A percentile compares a stretch with the other conserved stretches of the same genome.
Conservation (phyloP, 2,329 filamentous ascomycete genomes). For the Claviceps sp. region DNA sequence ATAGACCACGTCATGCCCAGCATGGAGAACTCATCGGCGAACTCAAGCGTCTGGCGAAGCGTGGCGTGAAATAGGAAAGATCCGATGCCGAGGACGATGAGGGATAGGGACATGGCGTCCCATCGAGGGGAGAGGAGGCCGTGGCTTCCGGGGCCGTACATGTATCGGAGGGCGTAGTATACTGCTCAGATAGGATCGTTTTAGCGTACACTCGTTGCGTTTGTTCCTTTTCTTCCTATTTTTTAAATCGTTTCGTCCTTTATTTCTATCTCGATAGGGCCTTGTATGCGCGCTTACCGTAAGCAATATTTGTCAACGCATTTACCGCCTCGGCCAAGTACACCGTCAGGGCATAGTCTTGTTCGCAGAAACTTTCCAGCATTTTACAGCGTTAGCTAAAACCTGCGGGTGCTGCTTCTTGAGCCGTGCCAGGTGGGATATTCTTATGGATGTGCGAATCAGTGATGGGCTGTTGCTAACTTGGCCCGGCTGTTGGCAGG, state of each 20-base stretch:
- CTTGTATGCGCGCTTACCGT: too few relatives aligned
- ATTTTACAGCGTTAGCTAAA: neutral
- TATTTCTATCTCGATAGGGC: too few relatives aligned
- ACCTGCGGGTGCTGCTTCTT: too few relatives aligned
- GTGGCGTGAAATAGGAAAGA: conserved; percentile 32
- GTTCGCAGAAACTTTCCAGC: conserved; percentile 22
- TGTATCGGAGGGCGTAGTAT: conserved; percentile 26
- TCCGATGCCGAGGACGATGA: conserved; percentile 27
- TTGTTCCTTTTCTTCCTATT: too few relatives aligned
- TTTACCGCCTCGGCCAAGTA: conserved; percentile 32
- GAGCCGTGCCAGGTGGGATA: too few relatives aligned
- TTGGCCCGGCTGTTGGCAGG: conserved; percentile 26
- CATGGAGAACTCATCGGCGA: conserved; percentile 46
- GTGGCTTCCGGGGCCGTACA: conserved; percentile 18
- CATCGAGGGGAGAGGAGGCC: conserved; percentile 17
- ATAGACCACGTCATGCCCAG: conserved; percentile 38
- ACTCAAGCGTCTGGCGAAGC: conserved; percentile 28
- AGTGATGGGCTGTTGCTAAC: conserved; percentile 9
- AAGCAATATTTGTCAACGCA: conserved; percentile 26
- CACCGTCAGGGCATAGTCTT: conserved; percentile 34
- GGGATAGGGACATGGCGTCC: conserved; percentile 28
- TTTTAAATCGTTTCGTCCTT: neutral
- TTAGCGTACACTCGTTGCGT: neutral
- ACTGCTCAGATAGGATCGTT: conserved; percentile 15
- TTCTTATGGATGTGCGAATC: too few relatives aligned